Evolutionary conservation across 768 basidiomycete species (phyloP).

Genomic region (Tulasnella sp.): DNA sequence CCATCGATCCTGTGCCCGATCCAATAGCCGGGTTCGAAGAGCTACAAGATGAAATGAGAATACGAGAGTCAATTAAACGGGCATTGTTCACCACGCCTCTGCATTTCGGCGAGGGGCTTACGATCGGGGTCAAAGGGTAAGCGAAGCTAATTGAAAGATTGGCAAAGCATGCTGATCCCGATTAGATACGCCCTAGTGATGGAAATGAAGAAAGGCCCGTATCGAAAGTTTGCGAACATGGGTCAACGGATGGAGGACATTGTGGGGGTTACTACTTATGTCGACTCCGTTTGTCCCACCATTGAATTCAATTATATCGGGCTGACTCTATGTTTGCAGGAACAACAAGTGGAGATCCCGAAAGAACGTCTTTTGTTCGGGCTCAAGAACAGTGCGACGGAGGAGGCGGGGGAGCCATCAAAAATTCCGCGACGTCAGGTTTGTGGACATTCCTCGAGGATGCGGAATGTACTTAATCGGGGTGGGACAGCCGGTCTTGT

Average conservation of each 20-base stretch:
- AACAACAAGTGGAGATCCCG: conserved; percentile 29
- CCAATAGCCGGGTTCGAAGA: conserved; percentile 40
- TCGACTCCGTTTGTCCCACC: conserved; percentile 51
- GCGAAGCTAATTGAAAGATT: conserved; percentile 20
- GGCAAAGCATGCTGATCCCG: not conserved
- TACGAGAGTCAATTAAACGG: conserved; percentile 73
- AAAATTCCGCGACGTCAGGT: conserved; percentile 15
- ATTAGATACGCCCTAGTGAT: conserved; percentile 76
- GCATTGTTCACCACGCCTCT: conserved; percentile 73
- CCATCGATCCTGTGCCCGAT: conserved; percentile 55
- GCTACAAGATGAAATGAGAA: conserved; percentile 44
- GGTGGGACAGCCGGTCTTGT: conserved; percentile 48
- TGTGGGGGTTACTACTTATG: conserved; percentile 51
- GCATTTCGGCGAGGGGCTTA: conserved; percentile 56
- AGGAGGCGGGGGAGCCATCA: conserved; percentile 24
- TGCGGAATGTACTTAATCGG: not conserved
- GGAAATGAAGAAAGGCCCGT: conserved; percentile 71
- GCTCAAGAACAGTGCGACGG: conserved; percentile 17
- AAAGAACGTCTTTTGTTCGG: conserved; percentile 31
- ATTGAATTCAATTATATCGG: not conserved
- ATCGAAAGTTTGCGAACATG: conserved; percentile 72
- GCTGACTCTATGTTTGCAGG: conserved; percentile 19
- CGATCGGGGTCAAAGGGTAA: conserved; percentile 74
- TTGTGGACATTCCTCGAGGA: not conserved
- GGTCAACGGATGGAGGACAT: conserved; percentile 71